A percentile compares a stretch with the other conserved stretches of the same genome.
phyloP scores from a whole-genome alignment of 768 basidiomycete genomes.

The Lactarius indigo region DNA sequence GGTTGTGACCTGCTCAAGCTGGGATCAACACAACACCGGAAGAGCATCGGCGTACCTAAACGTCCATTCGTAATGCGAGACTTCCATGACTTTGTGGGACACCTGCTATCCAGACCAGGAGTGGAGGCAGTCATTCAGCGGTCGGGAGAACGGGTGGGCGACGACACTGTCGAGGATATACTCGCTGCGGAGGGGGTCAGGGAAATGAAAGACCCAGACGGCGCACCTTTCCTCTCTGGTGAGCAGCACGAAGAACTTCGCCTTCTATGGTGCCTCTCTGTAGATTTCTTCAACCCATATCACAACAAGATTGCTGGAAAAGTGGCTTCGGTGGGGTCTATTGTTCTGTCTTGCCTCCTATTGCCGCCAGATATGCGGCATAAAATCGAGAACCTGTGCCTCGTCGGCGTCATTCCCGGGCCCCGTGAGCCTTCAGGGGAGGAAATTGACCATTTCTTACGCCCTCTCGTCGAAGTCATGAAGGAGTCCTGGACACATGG shows the following conservation, averaged over 20 bases:
- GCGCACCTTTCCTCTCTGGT: slow-evolving; percentile 3
- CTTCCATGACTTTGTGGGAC: background rate
- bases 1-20: background rate
- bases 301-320: slow-evolving; percentile 33
- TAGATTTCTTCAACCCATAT: slow-evolving; percentile 39
- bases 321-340: slow-evolving; percentile 28
- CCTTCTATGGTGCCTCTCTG: slow-evolving; percentile 32
- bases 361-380: slow-evolving; percentile 35
- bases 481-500: slow-evolving; percentile 36
- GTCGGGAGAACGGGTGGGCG: background rate
- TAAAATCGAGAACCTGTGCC: slow-evolving; percentile 39
- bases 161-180: background rate
- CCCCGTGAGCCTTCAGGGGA: slow-evolving; percentile 35
- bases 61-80: slow-evolving; percentile 1
- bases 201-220: slow-evolving; percentile 1
- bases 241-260: slow-evolving; percentile 13
- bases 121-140: background rate
- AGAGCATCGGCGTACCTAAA: slow-evolving; percentile 1
- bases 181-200: background rate
- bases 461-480: slow-evolving; percentile 37
- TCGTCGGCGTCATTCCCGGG: slow-evolving; percentile 41
- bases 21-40: background rate
- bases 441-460: slow-evolving; percentile 38
- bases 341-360: slow-evolving; percentile 37
- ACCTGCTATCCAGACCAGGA: background rate